phyloP scores from a whole-genome alignment of 192 early-diverging fungal species.

The Lunasporangiospora selenospora region DNA sequence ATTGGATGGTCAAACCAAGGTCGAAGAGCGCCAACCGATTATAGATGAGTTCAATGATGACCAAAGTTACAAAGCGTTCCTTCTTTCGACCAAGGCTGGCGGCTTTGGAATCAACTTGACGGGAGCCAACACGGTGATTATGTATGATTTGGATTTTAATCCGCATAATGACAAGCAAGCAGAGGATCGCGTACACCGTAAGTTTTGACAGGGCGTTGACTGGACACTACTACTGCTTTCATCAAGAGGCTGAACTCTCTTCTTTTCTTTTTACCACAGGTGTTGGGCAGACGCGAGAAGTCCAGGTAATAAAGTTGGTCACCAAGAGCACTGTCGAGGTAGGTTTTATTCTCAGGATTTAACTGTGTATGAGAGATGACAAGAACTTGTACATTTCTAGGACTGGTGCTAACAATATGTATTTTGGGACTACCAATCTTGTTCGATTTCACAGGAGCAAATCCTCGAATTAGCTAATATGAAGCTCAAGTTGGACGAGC shows the following conservation, averaged over 20 bases:
- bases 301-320: conserved; percentile 77
- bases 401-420: too few species aligned
- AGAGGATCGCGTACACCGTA: conserved; percentile 86
- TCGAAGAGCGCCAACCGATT: conserved; percentile 70
- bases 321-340: conserved; percentile 72
- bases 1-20: conserved; percentile 74
- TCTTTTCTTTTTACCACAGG: conserved; percentile 23
- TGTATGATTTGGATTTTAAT: conserved; percentile 84
- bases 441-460: too few species aligned
- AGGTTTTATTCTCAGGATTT: too few species aligned
- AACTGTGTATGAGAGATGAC: too few species aligned
- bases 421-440: too few species aligned
- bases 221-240: not conserved
- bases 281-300: conserved; percentile 86
- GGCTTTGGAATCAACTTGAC: conserved; percentile 87
- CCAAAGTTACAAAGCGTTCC: conserved; percentile 63
- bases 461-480: conserved; percentile 64
- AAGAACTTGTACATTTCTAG: too few species aligned
- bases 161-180: conserved; percentile 88
- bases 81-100: conserved; percentile 81
- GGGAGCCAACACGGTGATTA: conserved; percentile 78
- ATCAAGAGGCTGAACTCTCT: not conserved
- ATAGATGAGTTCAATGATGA: conserved; percentile 83
- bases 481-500: conserved; percentile 68
- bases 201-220: too few species aligned